A percentile compares a stretch with the other conserved stretches of the same genome.
Evolutionary conservation across 2,329 filamentous ascomycete species (phyloP).

Genomic region (Colletotrichum sp.): DNA sequence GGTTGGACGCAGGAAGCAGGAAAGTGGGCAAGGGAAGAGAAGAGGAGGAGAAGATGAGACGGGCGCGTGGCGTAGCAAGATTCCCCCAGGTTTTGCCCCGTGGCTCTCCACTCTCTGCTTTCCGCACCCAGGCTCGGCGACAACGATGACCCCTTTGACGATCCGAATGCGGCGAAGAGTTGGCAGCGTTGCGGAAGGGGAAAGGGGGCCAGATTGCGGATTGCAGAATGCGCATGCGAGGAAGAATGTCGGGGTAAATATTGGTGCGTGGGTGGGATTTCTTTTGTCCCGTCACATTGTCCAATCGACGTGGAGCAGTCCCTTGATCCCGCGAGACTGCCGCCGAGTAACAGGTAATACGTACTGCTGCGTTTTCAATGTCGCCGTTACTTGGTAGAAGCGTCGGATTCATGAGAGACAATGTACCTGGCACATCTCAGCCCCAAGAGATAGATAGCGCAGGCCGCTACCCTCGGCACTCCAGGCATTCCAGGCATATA

Average conservation of each 20-base stretch:
- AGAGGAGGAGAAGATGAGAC: background rate
- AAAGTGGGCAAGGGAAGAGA: background rate
- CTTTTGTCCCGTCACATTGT: background rate
- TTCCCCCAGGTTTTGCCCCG: conserved; percentile 12
- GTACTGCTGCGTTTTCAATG: background rate
- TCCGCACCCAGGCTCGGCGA: background rate
- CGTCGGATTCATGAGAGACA: background rate
- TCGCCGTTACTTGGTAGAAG: background rate
- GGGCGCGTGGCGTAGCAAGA: conserved; percentile 9
- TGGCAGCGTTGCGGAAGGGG: background rate
- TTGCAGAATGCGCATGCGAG: background rate
- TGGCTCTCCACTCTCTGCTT: background rate
- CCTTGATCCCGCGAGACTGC: background rate
- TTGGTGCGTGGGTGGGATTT: background rate
- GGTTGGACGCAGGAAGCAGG: conserved; percentile 1
- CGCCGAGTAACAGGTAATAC: background rate
- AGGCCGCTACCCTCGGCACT: background rate
- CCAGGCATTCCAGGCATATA: background rate
- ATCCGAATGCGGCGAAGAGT: background rate
- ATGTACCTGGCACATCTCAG: background rate
- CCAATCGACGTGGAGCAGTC: background rate
- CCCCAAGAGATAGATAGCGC: background rate
- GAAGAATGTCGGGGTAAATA: background rate
- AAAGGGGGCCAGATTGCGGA: background rate
- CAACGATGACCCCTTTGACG: background rate